Conservation (phyloP, 192 early-diverging fungal genomes). For the Linnemannia hyalina region DNA sequence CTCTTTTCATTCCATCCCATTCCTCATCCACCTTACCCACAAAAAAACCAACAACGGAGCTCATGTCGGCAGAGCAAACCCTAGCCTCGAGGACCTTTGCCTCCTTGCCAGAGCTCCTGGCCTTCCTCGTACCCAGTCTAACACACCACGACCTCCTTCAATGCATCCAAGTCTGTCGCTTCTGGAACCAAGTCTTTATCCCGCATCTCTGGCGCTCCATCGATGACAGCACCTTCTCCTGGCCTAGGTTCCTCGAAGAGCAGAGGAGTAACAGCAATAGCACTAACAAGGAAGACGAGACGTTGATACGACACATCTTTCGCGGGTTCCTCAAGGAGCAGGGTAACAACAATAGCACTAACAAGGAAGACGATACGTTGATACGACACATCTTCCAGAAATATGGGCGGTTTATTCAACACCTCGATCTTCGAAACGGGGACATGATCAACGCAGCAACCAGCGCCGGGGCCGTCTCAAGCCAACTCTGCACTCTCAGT, state of each 20-base stretch:
- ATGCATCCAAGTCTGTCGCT: constrained; percentile 1
- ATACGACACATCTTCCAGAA: not conserved
- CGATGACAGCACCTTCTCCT: not conserved
- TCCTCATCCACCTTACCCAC: not conserved
- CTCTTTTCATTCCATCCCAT: not conserved
- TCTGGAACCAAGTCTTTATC: constrained; percentile 2
- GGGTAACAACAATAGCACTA: not conserved
- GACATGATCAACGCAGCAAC: not conserved
- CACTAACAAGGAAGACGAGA: not conserved
- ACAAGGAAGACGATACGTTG: not conserved
- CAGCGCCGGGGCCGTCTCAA: not conserved
- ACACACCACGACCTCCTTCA: not conserved
- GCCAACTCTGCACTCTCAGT: not conserved
- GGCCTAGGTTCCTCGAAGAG: not conserved
- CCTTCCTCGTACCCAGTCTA: not conserved
- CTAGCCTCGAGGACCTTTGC: not conserved
- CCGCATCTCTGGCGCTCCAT: not conserved
- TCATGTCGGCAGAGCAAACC: not conserved
- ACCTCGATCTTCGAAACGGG: not conserved
- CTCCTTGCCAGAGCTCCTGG: not conserved
- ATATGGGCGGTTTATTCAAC: not conserved
- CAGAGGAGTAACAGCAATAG: not conserved
- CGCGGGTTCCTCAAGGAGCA: not conserved
- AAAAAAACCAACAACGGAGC: not conserved
- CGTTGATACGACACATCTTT: not conserved